Base-by-base conservation (phyloP, 495 filamentous ascomycete genomes). In the Daldinia grandis region DNA sequence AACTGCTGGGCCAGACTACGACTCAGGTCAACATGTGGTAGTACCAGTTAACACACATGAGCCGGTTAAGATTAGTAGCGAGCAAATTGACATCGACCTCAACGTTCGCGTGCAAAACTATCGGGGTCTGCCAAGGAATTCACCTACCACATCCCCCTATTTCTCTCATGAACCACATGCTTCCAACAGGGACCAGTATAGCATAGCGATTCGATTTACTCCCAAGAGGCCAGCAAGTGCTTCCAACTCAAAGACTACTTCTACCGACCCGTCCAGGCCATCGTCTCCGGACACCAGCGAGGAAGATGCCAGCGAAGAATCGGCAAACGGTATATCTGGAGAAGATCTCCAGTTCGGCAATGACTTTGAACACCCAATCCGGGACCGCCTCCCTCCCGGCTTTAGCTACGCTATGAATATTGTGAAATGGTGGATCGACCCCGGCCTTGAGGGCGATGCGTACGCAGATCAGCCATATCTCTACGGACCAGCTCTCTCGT, bases 301-400 rank as follows among this genome's bases (percentile, higher is more conserved):
- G 2, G 62, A 68, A 1, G 64, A 63, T 44, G 33, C 25, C 5
- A 64, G 65, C 35, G 66, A 66, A 17, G 66, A 73, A 63, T 30
- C 44, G 10, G 44, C 14, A 35, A 60, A 31, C 25, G 81, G 80
- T 5, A 89, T 97, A 28, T 83, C 85, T 6, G 93, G 88, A 44
- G 79, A 87, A 24, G 90, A 93, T 59, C 85, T 98, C 1, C 85
- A 97, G 35, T 97, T 94, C 64, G 95, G 95, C 17, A 98, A 98
- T 77, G 92, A 97, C 79, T 97, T 98, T 66, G 93, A 95, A 71
- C 86, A 89, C 27, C 92, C 94, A 0, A 92, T 99, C 63, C 87
- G 92, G 40, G 89, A 95, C 71, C 85, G 89, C n/a, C 82, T 99
- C 0, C 95, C 95, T 0, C 91, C 91, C 0, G 95, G 93, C 5